These are phyloP conservation scores for Tinospora cordifolia DNA, from an alignment of 164 flowering plant genomes.

Conservation along the genomic window DNA sequence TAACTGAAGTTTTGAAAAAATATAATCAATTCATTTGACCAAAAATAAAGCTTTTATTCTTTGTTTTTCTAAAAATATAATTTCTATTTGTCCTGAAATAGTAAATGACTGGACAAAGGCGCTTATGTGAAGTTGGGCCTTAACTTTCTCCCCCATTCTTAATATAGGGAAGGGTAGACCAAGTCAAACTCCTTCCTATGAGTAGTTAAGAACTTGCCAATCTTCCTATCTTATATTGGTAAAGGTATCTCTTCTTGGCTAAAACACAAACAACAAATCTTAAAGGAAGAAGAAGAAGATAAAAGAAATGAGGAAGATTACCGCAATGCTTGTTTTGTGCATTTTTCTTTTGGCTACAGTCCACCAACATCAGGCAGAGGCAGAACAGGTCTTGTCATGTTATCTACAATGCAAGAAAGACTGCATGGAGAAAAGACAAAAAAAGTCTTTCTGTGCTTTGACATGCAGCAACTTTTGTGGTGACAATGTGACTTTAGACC, in stretches of 20 bases:
- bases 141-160: too few species aligned
- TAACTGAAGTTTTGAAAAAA: too few species aligned
- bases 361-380: neutral
- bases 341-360: neutral
- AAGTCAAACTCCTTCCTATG: neutral
- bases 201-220: neutral
- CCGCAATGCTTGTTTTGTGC: conserved; percentile 2
- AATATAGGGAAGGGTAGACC: too few species aligned
- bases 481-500: neutral
- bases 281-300: neutral
- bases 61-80: too few species aligned
- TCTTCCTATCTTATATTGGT: neutral
- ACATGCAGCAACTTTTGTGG: conserved; percentile 8
- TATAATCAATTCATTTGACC: too few species aligned
- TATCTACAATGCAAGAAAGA: neutral
- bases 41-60: too few species aligned
- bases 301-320: conserved; percentile 5
- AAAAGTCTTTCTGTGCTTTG: neutral
- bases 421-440: neutral
- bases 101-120: too few species aligned
- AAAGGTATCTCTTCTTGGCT: neutral
- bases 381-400: neutral
- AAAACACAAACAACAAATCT: neutral
- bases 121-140: too few species aligned
- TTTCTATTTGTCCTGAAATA: too few species aligned